phyloP scores from a whole-genome alignment of 495 filamentous ascomycete genomes.

The Penicillium goetzii region DNA sequence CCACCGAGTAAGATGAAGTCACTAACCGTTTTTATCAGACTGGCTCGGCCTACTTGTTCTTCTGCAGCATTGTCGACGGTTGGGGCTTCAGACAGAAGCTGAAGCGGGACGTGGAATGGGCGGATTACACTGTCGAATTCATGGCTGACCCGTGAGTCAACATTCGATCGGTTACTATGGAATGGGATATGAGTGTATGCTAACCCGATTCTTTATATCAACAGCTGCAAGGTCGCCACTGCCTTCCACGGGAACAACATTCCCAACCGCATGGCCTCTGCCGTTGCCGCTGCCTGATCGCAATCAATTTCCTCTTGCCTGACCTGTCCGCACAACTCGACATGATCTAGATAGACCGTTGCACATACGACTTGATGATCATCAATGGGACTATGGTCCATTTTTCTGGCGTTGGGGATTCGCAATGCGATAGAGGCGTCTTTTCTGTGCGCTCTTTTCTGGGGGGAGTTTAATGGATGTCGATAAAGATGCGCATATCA shows the following conservation, averaged over 20 bases:
- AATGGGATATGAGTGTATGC: background rate
- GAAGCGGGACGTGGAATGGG: conserved; percentile 7
- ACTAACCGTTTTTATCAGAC: conserved; percentile 11
- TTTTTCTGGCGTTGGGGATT: background rate
- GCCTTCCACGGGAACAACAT: conserved; percentile 37
- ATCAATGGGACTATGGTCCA: background rate
- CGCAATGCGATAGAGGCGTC: background rate
- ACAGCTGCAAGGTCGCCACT: conserved; percentile 41
- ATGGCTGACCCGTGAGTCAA: conserved; percentile 49
- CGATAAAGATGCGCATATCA: background rate
- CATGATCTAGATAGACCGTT: background rate
- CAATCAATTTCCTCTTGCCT: background rate
- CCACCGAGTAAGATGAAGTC: conserved; percentile 5
- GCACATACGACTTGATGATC: background rate
- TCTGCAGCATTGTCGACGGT: conserved; percentile 46
- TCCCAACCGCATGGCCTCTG: conserved; percentile 1
- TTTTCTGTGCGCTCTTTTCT: background rate
- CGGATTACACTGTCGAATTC: conserved; percentile 39
- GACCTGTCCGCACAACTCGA: background rate
- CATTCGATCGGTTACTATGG: background rate
- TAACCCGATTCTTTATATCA: background rate
- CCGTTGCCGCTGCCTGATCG: conserved; percentile 1
- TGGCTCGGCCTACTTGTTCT: conserved; percentile 41
- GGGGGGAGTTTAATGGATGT: background rate
- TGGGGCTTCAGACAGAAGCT: conserved; percentile 35